A percentile compares a stretch with the other conserved stretches of the same genome.
These are phyloP conservation scores for Halophytophthora batemanensis DNA, from an alignment of 352 stramenopile species.

Conservation along the genomic window DNA sequence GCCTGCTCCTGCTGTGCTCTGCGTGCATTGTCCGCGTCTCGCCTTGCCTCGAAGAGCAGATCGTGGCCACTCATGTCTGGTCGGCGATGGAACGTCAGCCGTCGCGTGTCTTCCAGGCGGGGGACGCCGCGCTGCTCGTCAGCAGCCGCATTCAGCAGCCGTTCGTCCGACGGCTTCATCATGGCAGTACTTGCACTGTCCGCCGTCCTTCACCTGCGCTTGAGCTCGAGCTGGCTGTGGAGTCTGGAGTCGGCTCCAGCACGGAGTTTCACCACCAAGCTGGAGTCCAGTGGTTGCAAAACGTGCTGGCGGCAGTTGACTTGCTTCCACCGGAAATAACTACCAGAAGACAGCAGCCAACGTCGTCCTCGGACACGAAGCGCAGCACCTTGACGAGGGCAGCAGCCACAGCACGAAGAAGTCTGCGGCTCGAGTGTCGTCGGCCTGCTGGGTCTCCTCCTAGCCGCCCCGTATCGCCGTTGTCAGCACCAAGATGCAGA, in stretches of 20 bases:
- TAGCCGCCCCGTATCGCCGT: not conserved
- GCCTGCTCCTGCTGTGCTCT: conserved; percentile 6
- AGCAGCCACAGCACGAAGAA: no score
- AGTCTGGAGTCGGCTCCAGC: no score
- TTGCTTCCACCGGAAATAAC: not conserved
- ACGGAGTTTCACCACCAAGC: not conserved
- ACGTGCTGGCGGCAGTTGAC: no score
- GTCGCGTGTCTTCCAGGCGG: conserved; percentile 10
- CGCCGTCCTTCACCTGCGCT: not conserved
- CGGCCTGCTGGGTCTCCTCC: no score
- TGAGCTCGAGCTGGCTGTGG: no score
- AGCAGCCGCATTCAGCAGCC: conserved; percentile 12
- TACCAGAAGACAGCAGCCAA: not conserved
- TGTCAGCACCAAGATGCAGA: no score
- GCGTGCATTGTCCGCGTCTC: not conserved
- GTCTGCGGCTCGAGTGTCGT: no score
- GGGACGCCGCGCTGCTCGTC: conserved; percentile 4
- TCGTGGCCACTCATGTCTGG: conserved; percentile 41
- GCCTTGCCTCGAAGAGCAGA: conserved; percentile 37
- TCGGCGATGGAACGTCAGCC: conserved; percentile 46
- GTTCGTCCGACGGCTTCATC: conserved; percentile 35
- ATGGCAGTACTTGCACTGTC: conserved; percentile 13
- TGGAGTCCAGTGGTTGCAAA: no score
- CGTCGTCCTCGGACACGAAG: no score
- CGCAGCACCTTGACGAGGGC: no score